These are phyloP conservation scores for Berkeleyomyces rouxiae DNA, from an alignment of 2,329 filamentous ascomycete genomes.

Conservation along the genomic window DNA sequence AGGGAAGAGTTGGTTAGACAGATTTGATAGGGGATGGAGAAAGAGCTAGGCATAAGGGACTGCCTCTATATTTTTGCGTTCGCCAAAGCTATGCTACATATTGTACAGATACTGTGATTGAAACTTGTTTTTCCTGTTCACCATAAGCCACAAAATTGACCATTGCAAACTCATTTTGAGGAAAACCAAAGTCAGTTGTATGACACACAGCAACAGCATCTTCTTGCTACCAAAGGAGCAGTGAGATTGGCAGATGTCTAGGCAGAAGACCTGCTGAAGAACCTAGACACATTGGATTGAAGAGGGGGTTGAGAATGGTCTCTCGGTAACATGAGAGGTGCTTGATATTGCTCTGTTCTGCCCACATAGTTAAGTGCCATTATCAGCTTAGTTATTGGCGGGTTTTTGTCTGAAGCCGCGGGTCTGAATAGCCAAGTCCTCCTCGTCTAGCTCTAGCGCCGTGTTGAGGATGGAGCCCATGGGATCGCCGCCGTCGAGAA, in stretches of 20 bases:
- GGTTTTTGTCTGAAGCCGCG: slow-evolving; percentile 36
- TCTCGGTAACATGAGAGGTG: too few species aligned
- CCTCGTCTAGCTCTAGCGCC: slow-evolving; percentile 22
- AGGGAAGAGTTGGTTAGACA: not conserved
- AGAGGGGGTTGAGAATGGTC: too few species aligned
- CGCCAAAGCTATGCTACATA: slow-evolving; percentile 5
- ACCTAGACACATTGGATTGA: not conserved
- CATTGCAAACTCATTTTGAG: not conserved
- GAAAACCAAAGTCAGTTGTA: not conserved
- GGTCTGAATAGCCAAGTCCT: slow-evolving; percentile 24
- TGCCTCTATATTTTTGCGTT: slow-evolving; percentile 3
- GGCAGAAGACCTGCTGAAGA: not conserved
- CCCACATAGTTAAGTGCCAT: not conserved
- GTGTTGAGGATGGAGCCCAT: slow-evolving; percentile 38
- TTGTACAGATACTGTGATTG: slow-evolving; percentile 8
- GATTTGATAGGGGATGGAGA: not conserved
- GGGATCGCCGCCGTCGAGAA: slow-evolving; percentile 58
- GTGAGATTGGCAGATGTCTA: not conserved
- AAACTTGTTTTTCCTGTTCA: not conserved
- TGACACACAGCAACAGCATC: not conserved
- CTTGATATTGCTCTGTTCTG: too few species aligned
- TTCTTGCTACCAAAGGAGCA: not conserved
- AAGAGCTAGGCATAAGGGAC: not conserved
- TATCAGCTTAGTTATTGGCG: not conserved
- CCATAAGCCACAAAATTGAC: not conserved